phyloP scores from a whole-genome alignment of 352 stramenopile species.

The Globisporangium camurandrum region DNA sequence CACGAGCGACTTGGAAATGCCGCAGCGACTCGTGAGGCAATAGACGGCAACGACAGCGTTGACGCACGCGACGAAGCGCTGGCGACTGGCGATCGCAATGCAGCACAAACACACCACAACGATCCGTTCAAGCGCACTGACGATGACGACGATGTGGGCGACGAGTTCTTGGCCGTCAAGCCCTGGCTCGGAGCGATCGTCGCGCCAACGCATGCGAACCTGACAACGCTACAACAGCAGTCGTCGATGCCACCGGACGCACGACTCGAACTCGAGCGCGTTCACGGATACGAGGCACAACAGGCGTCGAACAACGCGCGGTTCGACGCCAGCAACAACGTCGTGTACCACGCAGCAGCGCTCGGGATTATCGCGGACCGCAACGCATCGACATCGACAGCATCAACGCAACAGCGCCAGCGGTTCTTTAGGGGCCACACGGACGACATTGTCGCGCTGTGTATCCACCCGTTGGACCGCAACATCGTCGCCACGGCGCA shows the following conservation, averaged over 20 bases:
- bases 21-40: background rate
- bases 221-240: constrained; percentile 26
- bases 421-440: constrained; percentile 61
- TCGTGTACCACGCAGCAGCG: constrained; percentile 78
- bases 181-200: constrained; percentile 83
- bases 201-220: constrained; percentile 38
- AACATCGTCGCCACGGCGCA: constrained; percentile 82
- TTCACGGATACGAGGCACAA: constrained; percentile 76
- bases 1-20: constrained; percentile 36
- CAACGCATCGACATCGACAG: no score
- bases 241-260: constrained; percentile 26
- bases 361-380: constrained; percentile 63
- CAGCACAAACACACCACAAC: background rate
- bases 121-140: constrained; percentile 23
- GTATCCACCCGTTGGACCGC: constrained; percentile 67
- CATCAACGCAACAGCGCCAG: constrained; percentile 26
- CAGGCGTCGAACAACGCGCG: constrained; percentile 72
- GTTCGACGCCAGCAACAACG: constrained; percentile 36
- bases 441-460: constrained; percentile 82
- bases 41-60: constrained; percentile 1
- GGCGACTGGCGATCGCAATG: background rate
- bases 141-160: constrained; percentile 38
- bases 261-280: constrained; percentile 47
- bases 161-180: constrained; percentile 89
- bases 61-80: background rate